Evolutionary conservation across 208 protist genomes (phyloP).

Genomic region (Strigomonas culicis): DNA sequence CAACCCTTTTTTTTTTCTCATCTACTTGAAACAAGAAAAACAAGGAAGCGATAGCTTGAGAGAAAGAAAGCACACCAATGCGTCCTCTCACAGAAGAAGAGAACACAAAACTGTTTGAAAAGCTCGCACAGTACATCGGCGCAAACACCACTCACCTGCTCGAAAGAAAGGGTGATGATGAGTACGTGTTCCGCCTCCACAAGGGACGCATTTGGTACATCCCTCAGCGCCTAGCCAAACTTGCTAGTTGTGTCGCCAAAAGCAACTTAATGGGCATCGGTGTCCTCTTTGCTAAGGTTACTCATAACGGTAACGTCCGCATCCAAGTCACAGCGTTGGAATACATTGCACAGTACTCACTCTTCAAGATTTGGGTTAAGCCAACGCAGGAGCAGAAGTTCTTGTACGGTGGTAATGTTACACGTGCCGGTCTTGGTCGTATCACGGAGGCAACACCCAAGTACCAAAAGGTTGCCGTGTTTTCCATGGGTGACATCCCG

Average conservation of each 20-base stretch:
- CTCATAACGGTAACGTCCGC: constrained; percentile 87
- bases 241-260: constrained; percentile 85
- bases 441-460: constrained; percentile 98
- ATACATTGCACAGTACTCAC: constrained; percentile 90
- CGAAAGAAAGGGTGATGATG: constrained; percentile 70
- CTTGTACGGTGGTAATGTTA: constrained; percentile 98
- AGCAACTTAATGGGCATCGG: constrained; percentile 89
- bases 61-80: constrained; percentile 36
- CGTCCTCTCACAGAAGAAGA: constrained; percentile 81
- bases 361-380: constrained; percentile 99
- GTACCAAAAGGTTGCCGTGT: constrained; percentile 97
- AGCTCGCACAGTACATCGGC: constrained; percentile 91
- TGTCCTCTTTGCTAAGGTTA: constrained; percentile 88
- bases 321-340: constrained; percentile 89
- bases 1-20: constrained; percentile 13
- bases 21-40: background rate
- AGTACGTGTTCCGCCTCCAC: constrained; percentile 90
- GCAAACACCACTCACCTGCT: constrained; percentile 85
- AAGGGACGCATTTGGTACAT: constrained; percentile 93
- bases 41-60: background rate
- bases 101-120: constrained; percentile 89
- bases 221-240: constrained; percentile 71
- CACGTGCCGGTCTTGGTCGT: constrained; percentile 96
- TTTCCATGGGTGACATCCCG: constrained; percentile 97
- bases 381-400: constrained; percentile 98